A percentile compares a stretch with the other conserved stretches of the same genome.
Evolutionary conservation across 1,284 basidiomycete species (phyloP).

Genomic region (Ustilago tritici): DNA sequence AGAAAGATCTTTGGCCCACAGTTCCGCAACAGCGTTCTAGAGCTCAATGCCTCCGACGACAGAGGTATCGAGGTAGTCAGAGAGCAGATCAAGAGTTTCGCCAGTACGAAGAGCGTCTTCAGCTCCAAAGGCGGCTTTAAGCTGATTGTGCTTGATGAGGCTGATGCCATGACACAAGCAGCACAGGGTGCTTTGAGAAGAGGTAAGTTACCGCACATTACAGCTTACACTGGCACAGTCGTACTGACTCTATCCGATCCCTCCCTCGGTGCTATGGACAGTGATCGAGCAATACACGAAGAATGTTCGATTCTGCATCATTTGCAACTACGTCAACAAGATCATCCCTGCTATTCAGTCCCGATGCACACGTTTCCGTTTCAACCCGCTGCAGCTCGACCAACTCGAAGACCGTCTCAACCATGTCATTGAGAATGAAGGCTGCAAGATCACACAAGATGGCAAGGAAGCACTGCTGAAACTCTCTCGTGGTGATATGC

Average conservation of each 20-base stretch:
- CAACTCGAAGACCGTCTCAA: constrained; percentile 88
- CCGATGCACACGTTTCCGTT: constrained; percentile 93
- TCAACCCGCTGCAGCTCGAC: constrained; percentile 88
- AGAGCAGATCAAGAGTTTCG: constrained; percentile 98
- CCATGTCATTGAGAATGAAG: constrained; percentile 85
- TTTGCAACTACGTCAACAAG: constrained; percentile 99
- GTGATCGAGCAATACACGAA: constrained; percentile 98
- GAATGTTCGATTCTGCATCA: constrained; percentile 99
- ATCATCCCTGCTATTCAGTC: constrained; percentile 98
- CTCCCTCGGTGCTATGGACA: not conserved
- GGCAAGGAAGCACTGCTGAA: constrained; percentile 90
- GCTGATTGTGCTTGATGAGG: constrained; percentile 97
- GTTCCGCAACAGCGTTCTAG: constrained; percentile 88
- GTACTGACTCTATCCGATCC: not conserved
- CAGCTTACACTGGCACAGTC: not conserved
- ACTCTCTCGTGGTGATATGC: constrained; percentile 96
- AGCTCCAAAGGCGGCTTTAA: constrained; percentile 77
- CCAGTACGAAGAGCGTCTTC: constrained; percentile 89
- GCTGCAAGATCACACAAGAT: constrained; percentile 84
- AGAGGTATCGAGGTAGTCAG: constrained; percentile 97
- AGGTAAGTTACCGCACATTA: constrained; percentile 68
- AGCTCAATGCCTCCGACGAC: constrained; percentile 98
- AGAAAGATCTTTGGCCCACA: constrained; percentile 88
- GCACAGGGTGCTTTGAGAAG: constrained; percentile 85
- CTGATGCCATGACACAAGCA: constrained; percentile 99